These are phyloP conservation scores for Salvia sclarea DNA, from an alignment of 305 asterid species.

Conservation along the genomic window DNA sequence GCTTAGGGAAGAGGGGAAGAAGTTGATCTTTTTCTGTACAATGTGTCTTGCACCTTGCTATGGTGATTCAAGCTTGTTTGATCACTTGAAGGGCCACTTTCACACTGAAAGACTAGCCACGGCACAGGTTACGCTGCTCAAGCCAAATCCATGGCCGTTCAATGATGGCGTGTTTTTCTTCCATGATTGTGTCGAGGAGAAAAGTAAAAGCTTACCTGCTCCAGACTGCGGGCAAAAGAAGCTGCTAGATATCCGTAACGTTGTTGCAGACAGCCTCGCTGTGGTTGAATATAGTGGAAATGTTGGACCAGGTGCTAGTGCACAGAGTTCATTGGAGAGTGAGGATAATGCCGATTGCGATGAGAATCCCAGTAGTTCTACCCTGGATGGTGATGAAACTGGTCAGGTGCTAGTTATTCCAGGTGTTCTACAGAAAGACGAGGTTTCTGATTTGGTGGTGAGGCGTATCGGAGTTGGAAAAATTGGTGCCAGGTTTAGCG, in stretches of 20 bases:
- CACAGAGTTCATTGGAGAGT: conserved; percentile 26
- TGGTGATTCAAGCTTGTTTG: conserved; percentile 61
- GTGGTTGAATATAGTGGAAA: conserved; percentile 53
- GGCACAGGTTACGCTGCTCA: conserved; percentile 71
- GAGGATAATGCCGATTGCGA: conserved; percentile 29
- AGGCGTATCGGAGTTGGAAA: conserved; percentile 61
- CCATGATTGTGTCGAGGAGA: conserved; percentile 45
- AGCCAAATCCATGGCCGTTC: conserved; percentile 92
- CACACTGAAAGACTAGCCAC: conserved; percentile 69
- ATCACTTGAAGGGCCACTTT: conserved; percentile 74
- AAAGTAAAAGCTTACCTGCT: conserved; percentile 30
- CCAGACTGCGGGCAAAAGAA: conserved; percentile 33
- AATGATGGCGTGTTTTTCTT: conserved; percentile 88
- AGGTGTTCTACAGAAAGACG: conserved; percentile 65
- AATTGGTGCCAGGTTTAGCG: conserved; percentile 60
- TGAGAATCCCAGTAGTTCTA: conserved; percentile 30
- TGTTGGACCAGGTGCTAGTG: conserved; percentile 26
- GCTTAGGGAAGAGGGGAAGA: conserved; percentile 90
- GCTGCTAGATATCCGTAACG: conserved; percentile 34
- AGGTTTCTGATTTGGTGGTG: conserved; percentile 60
- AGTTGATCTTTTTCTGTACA: conserved; percentile 76
- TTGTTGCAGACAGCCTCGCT: conserved; percentile 49
- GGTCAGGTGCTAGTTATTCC: conserved; percentile 59
- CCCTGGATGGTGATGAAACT: conserved; percentile 35
- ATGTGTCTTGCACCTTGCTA: conserved; percentile 85